These are phyloP conservation scores for Tulasnella sp. DNA, from an alignment of 768 basidiomycete genomes.

Conservation along the genomic window DNA sequence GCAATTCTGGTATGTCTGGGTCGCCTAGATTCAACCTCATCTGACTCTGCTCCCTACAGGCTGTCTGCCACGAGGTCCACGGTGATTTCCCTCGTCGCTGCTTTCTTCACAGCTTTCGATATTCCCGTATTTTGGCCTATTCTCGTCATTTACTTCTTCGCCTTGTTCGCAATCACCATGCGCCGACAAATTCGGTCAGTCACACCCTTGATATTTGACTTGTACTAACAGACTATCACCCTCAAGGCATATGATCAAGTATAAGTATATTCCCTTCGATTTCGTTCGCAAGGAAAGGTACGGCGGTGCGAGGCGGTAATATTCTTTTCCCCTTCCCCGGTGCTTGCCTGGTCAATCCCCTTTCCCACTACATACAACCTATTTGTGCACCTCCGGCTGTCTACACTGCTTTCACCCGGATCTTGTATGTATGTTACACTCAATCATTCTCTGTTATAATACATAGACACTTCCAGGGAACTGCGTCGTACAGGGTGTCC, in stretches of 20 bases:
- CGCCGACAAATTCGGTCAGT: slow-evolving; percentile 88
- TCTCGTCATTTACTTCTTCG: slow-evolving; percentile 91
- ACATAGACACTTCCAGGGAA: too few species aligned
- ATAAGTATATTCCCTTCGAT: slow-evolving; percentile 93
- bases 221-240: not conserved
- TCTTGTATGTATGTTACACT: too few species aligned
- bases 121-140: slow-evolving; percentile 99
- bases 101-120: slow-evolving; percentile 76
- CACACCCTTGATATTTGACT: not conserved
- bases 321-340: too few species aligned
- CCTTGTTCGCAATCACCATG: slow-evolving; percentile 91
- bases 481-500: too few species aligned
- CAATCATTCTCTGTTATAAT: too few species aligned
- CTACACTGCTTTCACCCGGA: too few species aligned
- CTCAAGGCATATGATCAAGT: slow-evolving; percentile 93
- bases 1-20: slow-evolving; percentile 70
- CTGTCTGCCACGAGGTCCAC: slow-evolving; percentile 83
- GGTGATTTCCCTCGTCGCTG: slow-evolving; percentile 64
- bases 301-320: slow-evolving; percentile 32
- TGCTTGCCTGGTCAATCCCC: too few species aligned
- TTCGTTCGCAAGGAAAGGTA: slow-evolving; percentile 88
- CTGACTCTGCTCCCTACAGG: slow-evolving; percentile 35
- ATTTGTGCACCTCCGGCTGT: too few species aligned
- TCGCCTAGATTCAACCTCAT: not conserved
- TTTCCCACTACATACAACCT: too few species aligned